Percentiles rank a stretch among this genome's conserved stretches.
phyloP scores from a whole-genome alignment of 495 filamentous ascomycete genomes.

The Aspergillus affinis region DNA sequence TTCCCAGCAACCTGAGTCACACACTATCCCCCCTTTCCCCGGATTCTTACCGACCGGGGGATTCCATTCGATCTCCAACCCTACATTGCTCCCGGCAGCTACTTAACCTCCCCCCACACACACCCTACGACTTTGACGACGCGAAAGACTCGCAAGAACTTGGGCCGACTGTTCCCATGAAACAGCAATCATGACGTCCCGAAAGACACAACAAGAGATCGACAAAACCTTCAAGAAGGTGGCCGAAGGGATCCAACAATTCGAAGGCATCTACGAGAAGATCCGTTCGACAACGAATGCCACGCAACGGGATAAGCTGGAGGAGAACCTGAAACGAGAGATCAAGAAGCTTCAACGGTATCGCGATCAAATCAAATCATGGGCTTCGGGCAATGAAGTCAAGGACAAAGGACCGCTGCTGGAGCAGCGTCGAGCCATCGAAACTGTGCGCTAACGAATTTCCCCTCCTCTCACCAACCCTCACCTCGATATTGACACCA shows the following conservation, averaged over 20 bases:
- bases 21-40: neutral
- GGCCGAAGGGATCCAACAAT: conserved; percentile 83
- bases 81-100: conserved; percentile 8
- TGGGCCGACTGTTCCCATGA: conserved; percentile 7
- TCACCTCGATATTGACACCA: neutral
- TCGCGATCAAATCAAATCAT: conserved; percentile 98
- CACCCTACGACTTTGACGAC: neutral
- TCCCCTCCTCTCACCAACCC: conserved; percentile 1
- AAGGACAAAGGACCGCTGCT: conserved; percentile 96
- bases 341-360: conserved; percentile 99
- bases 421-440: conserved; percentile 91
- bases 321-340: conserved; percentile 95
- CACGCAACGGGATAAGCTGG: conserved; percentile 95
- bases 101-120: conserved; percentile 1
- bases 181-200: conserved; percentile 69
- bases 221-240: conserved; percentile 99
- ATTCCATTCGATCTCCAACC: neutral
- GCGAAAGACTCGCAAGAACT: neutral
- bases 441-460: conserved; percentile 64
- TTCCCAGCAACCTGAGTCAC: conserved; percentile 3
- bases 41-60: conserved; percentile 1
- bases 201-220: conserved; percentile 95
- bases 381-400: conserved; percentile 95
- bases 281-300: conserved; percentile 85
- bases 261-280: conserved; percentile 94